Evolutionary conservation across 306 rosid species (phyloP).

Genomic region (Pterocarpus santalinus): DNA sequence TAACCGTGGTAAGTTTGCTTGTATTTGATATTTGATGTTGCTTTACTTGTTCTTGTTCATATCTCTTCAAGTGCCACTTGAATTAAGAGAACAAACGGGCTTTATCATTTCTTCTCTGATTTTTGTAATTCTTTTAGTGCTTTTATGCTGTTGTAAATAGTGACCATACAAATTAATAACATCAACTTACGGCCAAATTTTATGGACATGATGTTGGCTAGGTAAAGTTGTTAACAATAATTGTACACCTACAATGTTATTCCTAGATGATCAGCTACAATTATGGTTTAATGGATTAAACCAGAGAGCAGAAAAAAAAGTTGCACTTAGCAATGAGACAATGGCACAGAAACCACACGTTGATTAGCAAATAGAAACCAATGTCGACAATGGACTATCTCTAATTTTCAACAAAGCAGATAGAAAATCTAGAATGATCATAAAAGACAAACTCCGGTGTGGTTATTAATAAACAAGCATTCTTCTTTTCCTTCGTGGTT

Average conservation of each 20-base stretch:
- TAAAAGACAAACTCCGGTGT: not conserved
- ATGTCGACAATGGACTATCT: no score
- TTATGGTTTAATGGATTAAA: constrained; percentile 8
- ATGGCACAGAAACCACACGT: not conserved
- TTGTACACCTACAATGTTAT: not conserved
- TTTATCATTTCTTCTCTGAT: constrained; percentile 28
- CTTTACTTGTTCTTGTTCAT: constrained; percentile 31
- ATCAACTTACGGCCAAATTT: constrained; percentile 28
- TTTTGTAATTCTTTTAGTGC: constrained; percentile 62
- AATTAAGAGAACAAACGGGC: constrained; percentile 50
- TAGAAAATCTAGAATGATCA: not conserved
- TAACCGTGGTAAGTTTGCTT: constrained; percentile 47
- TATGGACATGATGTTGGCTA: constrained; percentile 11
- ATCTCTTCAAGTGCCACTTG: constrained; percentile 51
- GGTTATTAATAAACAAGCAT: not conserved
- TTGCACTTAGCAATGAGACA: not conserved
- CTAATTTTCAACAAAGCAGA: not conserved
- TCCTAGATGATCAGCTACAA: not conserved
- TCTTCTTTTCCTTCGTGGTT: not conserved
- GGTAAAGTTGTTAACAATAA: not conserved
- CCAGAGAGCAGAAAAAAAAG: not conserved
- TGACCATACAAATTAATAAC: constrained; percentile 53
- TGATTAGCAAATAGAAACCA: not conserved
- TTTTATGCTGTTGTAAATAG: constrained; percentile 68
- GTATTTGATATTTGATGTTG: constrained; percentile 39